Evolutionary conservation across 768 basidiomycete genomes (phyloP).

Genomic region (Clavulina sp.): DNA sequence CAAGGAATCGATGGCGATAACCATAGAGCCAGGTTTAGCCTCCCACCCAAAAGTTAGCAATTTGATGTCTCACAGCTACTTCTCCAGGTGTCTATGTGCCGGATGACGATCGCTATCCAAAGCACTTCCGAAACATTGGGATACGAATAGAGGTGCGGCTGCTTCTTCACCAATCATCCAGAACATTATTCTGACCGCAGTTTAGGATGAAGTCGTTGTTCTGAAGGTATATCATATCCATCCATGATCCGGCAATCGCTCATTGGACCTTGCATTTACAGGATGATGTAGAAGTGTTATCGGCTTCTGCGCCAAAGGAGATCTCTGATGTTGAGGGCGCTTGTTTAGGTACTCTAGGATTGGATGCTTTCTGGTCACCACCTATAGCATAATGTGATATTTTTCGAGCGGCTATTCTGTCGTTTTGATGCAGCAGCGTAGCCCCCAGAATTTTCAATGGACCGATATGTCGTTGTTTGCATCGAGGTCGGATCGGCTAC

Average conservation of each 20-base stretch:
- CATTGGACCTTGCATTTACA: conserved; percentile 1
- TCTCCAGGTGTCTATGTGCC: conserved; percentile 72
- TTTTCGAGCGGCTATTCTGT: too few relatives aligned
- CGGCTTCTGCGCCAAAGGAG: conserved; percentile 69
- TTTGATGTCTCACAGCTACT: neutral
- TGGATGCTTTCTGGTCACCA: conserved; percentile 31
- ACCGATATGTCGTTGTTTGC: too few relatives aligned
- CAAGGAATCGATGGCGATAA: conserved; percentile 76
- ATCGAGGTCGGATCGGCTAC: too few relatives aligned
- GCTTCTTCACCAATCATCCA: neutral
- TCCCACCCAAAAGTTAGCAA: neutral
- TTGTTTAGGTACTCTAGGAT: conserved; percentile 51
- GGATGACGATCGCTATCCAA: conserved; percentile 57
- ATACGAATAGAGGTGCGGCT: conserved; percentile 72
- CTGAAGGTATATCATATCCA: conserved; percentile 22
- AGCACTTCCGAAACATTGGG: conserved; percentile 76
- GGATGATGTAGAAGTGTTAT: conserved; percentile 42
- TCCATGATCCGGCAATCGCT: neutral
- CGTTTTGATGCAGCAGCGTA: too few relatives aligned
- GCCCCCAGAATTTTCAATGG: too few relatives aligned
- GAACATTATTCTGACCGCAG: neutral
- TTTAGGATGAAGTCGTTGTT: conserved; percentile 58
- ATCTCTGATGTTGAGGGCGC: conserved; percentile 64
- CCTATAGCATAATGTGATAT: too few relatives aligned
- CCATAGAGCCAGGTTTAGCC: conserved; percentile 63